These are phyloP conservation scores for Naumovozyma dairenensis DNA, from an alignment of 805 yeast species.

Conservation along the genomic window DNA sequence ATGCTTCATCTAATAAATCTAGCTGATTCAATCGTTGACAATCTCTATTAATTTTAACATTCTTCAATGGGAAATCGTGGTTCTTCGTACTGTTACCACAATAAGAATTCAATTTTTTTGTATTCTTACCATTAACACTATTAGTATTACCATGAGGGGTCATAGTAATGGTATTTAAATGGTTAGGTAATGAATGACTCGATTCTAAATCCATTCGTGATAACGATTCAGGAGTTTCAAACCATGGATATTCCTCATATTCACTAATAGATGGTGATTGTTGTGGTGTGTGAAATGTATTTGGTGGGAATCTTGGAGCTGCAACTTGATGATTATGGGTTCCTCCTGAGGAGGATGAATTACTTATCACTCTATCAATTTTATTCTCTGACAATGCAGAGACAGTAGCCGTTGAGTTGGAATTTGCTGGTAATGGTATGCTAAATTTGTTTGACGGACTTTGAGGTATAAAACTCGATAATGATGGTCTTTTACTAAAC, in stretches of 20 bases:
- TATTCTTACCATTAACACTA: neutral
- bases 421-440: slow-evolving; percentile 8
- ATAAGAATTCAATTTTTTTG: neutral
- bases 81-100: neutral
- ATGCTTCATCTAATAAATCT: slow-evolving; percentile 22
- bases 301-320: too few relatives aligned
- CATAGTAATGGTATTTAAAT: neutral
- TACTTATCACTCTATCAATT: slow-evolving; percentile 23
- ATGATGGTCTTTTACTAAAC: slow-evolving; percentile 23
- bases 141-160: neutral
- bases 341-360: too few relatives aligned
- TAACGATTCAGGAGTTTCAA: slow-evolving; percentile 19
- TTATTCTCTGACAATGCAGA: too few relatives aligned
- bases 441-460: slow-evolving; percentile 18
- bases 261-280: slow-evolving; percentile 30
- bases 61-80: slow-evolving; percentile 6
- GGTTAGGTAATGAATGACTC: neutral
- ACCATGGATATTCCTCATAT: slow-evolving; percentile 37
- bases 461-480: slow-evolving; percentile 14
- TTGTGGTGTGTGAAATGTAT: slow-evolving; percentile 24
- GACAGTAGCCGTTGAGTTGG: slow-evolving; percentile 15
- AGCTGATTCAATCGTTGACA: slow-evolving; percentile 22
- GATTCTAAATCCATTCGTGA: slow-evolving; percentile 13
- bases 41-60: slow-evolving; percentile 17
- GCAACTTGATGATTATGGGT: too few relatives aligned